Conservation (phyloP, 108 stramenopile genomes). For the Cyclotella atomus region DNA sequence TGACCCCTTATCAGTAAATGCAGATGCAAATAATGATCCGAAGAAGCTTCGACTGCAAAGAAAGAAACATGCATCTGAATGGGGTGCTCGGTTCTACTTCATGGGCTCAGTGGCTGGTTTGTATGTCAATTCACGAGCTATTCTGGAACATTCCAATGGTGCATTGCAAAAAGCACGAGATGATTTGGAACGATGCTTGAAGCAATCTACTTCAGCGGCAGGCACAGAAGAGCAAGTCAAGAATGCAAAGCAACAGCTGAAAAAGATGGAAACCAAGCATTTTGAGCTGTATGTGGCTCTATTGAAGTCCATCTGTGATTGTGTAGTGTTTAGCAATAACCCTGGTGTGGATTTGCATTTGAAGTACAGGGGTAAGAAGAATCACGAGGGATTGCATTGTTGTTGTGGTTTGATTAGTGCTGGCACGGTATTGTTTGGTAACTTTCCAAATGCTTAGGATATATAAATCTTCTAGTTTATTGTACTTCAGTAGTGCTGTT, state of each 20-base stretch:
- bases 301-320: conserved; percentile 75
- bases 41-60: conserved; percentile 17
- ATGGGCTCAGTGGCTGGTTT: conserved; percentile 66
- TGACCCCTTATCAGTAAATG: conserved; percentile 48
- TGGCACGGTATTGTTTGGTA: conserved; percentile 76
- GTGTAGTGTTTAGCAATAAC: conserved; percentile 85
- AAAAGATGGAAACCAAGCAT: conserved; percentile 54
- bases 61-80: conserved; percentile 35
- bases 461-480: no score
- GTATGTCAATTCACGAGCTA: conserved; percentile 47
- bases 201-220: neutral
- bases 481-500: no score
- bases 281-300: conserved; percentile 68
- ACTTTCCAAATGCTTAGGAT: conserved; percentile 71
- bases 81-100: conserved; percentile 78
- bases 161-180: conserved; percentile 32
- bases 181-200: conserved; percentile 3
- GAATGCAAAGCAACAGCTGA: conserved; percentile 17
- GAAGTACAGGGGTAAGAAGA: conserved; percentile 76
- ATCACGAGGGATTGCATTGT: conserved; percentile 83
- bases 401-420: conserved; percentile 78
- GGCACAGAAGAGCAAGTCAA: neutral
- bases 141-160: conserved; percentile 40
- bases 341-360: conserved; percentile 78
- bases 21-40: conserved; percentile 9